A percentile compares a stretch with the other conserved stretches of the same genome.
phyloP scores from a whole-genome alignment of 1,284 basidiomycete species.

The Entoloma clypeatum region DNA sequence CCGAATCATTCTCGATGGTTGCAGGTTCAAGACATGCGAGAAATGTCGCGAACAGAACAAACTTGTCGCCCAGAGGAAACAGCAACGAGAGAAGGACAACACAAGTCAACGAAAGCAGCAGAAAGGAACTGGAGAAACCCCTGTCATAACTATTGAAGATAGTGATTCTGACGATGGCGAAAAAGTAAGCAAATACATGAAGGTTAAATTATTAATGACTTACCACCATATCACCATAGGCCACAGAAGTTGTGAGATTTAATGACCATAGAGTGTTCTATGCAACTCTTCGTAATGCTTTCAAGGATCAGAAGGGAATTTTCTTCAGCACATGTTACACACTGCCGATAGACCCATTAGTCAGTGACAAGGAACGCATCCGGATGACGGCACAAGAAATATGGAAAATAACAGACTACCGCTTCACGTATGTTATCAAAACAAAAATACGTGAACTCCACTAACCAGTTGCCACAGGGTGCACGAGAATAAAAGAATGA shows the following conservation, averaged over 20 bases:
- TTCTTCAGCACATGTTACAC: conserved; percentile 7
- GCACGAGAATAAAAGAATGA: neutral
- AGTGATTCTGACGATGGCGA: neutral
- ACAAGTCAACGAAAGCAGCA: neutral
- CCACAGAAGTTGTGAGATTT: neutral
- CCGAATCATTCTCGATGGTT: neutral
- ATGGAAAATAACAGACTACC: conserved; percentile 15
- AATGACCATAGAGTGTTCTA: neutral
- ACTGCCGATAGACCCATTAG: conserved; percentile 7
- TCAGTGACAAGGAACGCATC: conserved; percentile 10
- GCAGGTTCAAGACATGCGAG: neutral
- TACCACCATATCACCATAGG: neutral
- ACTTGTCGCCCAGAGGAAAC: neutral
- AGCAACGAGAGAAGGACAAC: neutral
- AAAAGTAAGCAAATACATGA: neutral
- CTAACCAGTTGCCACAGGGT: neutral
- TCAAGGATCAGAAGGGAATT: conserved; percentile 4
- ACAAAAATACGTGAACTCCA: neutral
- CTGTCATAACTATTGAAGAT: neutral
- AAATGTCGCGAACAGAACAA: conserved; percentile 1
- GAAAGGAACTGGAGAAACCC: neutral
- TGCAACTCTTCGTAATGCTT: neutral
- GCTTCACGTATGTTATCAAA: conserved; percentile 12
- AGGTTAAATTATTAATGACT: no score
- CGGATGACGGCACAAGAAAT: conserved; percentile 11